Evolutionary conservation across 2,329 filamentous ascomycete genomes (phyloP).

Genomic region (Trichoderma harzianum): DNA sequence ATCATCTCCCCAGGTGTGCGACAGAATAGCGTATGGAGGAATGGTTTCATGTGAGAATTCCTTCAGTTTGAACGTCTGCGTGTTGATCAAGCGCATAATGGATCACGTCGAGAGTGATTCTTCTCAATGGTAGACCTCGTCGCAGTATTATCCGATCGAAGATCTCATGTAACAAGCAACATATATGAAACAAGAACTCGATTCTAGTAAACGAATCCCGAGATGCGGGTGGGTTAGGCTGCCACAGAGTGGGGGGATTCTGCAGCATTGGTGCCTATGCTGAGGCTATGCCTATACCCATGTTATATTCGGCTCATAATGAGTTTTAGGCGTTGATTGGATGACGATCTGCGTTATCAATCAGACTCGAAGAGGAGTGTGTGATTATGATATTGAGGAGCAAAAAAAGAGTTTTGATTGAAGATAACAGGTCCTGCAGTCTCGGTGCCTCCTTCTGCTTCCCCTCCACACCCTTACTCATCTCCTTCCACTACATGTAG

Average conservation of each 20-base stretch:
- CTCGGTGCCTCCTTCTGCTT: not conserved
- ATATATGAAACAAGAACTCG: not conserved
- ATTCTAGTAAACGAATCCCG: not conserved
- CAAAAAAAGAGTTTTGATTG: not conserved
- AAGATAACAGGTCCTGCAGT: not conserved
- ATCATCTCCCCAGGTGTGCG: conserved; percentile 29
- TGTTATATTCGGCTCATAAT: too few relatives aligned
- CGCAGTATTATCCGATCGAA: fast-evolving
- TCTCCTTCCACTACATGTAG: not conserved
- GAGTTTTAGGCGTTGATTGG: not conserved
- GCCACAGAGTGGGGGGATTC: not conserved
- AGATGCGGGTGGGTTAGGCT: not conserved
- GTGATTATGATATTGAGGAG: not conserved
- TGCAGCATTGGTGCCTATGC: not conserved
- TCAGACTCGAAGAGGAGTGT: not conserved
- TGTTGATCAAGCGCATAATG: conserved; percentile 27
- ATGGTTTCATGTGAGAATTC: conserved; percentile 18
- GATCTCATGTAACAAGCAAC: too few relatives aligned
- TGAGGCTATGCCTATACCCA: not conserved
- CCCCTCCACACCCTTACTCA: not conserved
- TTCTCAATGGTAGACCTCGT: too few relatives aligned
- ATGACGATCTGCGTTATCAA: not conserved
- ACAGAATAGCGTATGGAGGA: conserved; percentile 31
- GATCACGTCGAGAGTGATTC: not conserved
- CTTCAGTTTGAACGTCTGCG: conserved; percentile 21